Conservation (phyloP, 805 yeast species). For the Kodamaea jinghongensis region DNA sequence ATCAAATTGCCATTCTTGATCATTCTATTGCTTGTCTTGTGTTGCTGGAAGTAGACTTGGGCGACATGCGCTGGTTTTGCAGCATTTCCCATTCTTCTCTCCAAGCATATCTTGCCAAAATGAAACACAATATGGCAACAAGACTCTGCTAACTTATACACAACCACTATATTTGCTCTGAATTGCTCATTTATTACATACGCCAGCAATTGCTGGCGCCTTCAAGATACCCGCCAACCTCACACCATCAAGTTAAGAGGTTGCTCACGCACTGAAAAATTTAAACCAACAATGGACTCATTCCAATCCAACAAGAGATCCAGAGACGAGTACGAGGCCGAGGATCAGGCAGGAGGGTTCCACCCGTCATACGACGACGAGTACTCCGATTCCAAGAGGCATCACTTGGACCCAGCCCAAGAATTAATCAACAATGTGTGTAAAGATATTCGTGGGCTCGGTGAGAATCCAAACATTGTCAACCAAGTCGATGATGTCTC, state of each 20-base stretch:
- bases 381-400: constrained; percentile 32
- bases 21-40: no score
- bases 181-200: no score
- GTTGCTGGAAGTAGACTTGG: no score
- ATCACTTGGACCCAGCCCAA: constrained; percentile 38
- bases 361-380: constrained; percentile 22
- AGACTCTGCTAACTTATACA: no score
- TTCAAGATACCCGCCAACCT: neutral
- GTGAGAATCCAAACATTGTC: constrained; percentile 39
- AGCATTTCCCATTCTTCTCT: no score
- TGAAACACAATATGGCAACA: no score
- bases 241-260: neutral
- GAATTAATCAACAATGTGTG: constrained; percentile 43
- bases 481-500: constrained; percentile 52
- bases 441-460: constrained; percentile 43
- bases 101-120: no score
- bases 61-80: no score
- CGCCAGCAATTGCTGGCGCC: neutral
- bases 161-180: no score
- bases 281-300: constrained; percentile 14
- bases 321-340: constrained; percentile 29
- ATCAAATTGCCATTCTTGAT: no score
- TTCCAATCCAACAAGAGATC: constrained; percentile 22
- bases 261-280: neutral
- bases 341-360: constrained; percentile 9